phyloP scores from a whole-genome alignment of 2,329 filamentous ascomycete species.

The Aspergillus caelatus region DNA sequence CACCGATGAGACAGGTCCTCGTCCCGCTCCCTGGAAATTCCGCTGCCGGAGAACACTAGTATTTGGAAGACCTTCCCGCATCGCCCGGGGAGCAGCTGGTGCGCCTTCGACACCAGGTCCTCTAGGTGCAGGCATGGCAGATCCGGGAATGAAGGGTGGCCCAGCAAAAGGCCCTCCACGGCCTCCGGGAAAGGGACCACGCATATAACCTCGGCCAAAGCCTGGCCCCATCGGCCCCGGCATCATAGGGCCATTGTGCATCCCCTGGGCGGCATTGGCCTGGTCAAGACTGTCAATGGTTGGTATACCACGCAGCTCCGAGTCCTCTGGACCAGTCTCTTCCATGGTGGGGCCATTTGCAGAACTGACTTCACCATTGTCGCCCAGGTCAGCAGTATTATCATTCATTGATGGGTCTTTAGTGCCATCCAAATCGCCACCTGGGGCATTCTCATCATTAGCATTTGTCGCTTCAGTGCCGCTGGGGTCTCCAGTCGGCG shows the following conservation, averaged over 20 bases:
- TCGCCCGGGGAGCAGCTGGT: constrained; percentile 90
- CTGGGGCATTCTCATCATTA: constrained; percentile 38
- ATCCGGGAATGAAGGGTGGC: constrained; percentile 31
- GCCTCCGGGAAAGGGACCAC: constrained; percentile 49
- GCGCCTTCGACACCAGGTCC: constrained; percentile 69
- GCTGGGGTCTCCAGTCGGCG: constrained; percentile 14
- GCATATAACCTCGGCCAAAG: constrained; percentile 47
- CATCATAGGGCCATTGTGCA: constrained; percentile 36
- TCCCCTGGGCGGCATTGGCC: constrained; percentile 24
- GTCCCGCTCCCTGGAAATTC: constrained; percentile 47
- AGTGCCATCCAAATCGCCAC: constrained; percentile 35
- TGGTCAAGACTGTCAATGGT: constrained; percentile 36
- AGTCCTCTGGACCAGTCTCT: constrained; percentile 20
- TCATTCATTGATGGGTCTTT: constrained; percentile 26
- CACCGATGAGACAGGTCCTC: constrained; percentile 25
- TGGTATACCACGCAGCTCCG: constrained; percentile 32
- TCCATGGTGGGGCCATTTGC: constrained; percentile 16
- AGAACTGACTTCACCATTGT: constrained; percentile 18
- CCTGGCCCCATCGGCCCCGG: constrained; percentile 30
- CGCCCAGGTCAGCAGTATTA: constrained; percentile 15
- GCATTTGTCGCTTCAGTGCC: constrained; percentile 28
- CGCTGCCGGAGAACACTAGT: constrained; percentile 70
- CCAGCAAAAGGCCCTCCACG: constrained; percentile 40
- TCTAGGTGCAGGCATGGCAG: constrained; percentile 38
- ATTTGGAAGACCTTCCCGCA: constrained; percentile 86